phyloP scores from a whole-genome alignment of 1,284 basidiomycete species.

The Cryptococcus deneoformans region DNA sequence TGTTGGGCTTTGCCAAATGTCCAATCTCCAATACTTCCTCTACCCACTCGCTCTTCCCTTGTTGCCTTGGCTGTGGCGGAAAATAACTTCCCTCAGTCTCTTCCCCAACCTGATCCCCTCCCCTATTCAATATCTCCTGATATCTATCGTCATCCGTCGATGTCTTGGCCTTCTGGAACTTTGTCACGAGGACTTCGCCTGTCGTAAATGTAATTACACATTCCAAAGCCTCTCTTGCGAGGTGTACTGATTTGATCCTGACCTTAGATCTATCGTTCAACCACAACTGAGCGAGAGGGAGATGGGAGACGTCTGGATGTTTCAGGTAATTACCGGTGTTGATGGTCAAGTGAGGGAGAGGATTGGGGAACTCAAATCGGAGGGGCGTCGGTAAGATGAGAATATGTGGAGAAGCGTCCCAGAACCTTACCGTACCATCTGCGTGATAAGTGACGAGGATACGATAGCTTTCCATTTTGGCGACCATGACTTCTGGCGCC shows the following conservation, averaged over 20 bases:
- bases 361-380: constrained; percentile 59
- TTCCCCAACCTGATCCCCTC: constrained; percentile 30
- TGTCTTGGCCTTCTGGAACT: constrained; percentile 39
- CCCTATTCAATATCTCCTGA: constrained; percentile 5
- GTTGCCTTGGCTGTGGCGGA: background rate
- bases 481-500: constrained; percentile 41
- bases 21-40: constrained; percentile 46
- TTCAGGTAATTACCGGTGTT: constrained; percentile 56
- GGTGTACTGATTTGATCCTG: constrained; percentile 56
- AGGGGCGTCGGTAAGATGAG: constrained; percentile 52
- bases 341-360: constrained; percentile 63
- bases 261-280: constrained; percentile 40
- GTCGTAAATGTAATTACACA: constrained; percentile 60
- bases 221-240: constrained; percentile 67
- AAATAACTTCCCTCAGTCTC: constrained; percentile 36
- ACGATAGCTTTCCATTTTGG: constrained; percentile 60
- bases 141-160: too few relatives aligned
- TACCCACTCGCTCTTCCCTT: constrained; percentile 19
- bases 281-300: constrained; percentile 45
- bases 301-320: constrained; percentile 40
- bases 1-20: constrained; percentile 50
- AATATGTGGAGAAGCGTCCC: constrained; percentile 62
- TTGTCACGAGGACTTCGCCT: constrained; percentile 66
- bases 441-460: constrained; percentile 65
- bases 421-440: constrained; percentile 59